These are phyloP conservation scores for Dothideomycetes sp. DNA, from an alignment of 2,329 filamentous ascomycete genomes.

Conservation along the genomic window DNA sequence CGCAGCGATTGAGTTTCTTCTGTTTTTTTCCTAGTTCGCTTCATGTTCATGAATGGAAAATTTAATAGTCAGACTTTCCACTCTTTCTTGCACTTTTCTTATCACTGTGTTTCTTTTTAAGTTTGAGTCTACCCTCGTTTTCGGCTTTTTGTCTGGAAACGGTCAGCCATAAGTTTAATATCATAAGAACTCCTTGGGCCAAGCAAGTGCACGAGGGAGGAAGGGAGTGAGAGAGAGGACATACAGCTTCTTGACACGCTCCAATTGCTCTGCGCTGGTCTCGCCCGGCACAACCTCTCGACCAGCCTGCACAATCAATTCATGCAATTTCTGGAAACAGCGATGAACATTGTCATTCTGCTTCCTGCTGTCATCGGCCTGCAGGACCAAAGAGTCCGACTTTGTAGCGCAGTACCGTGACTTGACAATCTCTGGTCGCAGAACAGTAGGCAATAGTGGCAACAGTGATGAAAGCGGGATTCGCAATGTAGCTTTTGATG, in stretches of 20 bases:
- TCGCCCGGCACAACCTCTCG: slow-evolving; percentile 48
- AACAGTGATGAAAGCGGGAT: slow-evolving; percentile 45
- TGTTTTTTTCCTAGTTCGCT: too few relatives aligned
- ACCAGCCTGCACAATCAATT: slow-evolving; percentile 45
- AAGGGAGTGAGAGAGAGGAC: slow-evolving; percentile 18
- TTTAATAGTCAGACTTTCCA: too few relatives aligned
- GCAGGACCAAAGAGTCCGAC: slow-evolving; percentile 48
- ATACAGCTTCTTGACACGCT: slow-evolving; percentile 47
- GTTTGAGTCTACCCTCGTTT: slow-evolving; percentile 48
- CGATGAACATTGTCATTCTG: slow-evolving; percentile 50
- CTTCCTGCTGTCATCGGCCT: slow-evolving; percentile 55
- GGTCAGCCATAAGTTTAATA: too few relatives aligned
- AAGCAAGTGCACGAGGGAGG: too few relatives aligned
- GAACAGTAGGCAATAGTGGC: slow-evolving; percentile 43
- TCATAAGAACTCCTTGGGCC: too few relatives aligned
- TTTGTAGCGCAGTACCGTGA: slow-evolving; percentile 49
- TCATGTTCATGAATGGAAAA: too few relatives aligned
- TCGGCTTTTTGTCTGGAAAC: slow-evolving; percentile 44
- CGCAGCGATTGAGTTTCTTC: too few relatives aligned
- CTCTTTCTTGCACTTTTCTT: too few relatives aligned
- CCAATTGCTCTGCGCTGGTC: slow-evolving; percentile 46
- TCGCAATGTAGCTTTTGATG: slow-evolving; percentile 57
- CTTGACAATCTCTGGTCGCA: slow-evolving; percentile 43
- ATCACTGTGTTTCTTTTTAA: slow-evolving; percentile 52
- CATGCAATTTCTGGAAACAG: slow-evolving; percentile 50